Conservation (phyloP, 192 early-diverging fungal species). For the Podila epigama region DNA sequence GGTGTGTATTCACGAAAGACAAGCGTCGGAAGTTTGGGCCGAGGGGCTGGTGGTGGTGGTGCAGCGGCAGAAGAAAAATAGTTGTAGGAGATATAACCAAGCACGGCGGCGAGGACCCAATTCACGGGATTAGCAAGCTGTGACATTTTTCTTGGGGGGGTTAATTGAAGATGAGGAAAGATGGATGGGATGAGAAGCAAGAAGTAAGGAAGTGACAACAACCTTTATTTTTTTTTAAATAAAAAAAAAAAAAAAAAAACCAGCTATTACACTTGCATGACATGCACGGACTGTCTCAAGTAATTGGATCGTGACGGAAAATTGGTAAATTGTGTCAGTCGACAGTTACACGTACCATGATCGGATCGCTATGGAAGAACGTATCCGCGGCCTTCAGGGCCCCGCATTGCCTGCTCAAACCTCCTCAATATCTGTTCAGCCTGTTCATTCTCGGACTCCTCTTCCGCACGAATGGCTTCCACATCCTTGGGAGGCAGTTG, state of each 20-base stretch:
- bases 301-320: too few relatives aligned
- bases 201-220: too few relatives aligned
- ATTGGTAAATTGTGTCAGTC: too few relatives aligned
- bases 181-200: neutral
- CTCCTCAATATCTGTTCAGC: neutral
- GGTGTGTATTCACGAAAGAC: conserved; percentile 82
- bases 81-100: conserved; percentile 62
- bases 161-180: neutral
- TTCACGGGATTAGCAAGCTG: conserved; percentile 67
- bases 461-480: neutral
- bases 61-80: conserved; percentile 48
- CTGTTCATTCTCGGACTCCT: neutral
- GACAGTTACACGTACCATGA: neutral
- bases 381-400: neutral
- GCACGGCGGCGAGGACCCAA: conserved; percentile 68
- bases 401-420: neutral
- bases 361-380: neutral
- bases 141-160: conserved; percentile 7
- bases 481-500: neutral
- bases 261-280: too few relatives aligned
- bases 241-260: neutral
- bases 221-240: neutral
- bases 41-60: conserved; percentile 31
- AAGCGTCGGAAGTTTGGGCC: conserved; percentile 58
- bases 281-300: too few relatives aligned